These are phyloP conservation scores for Cephalotrichum gorgonifer DNA, from an alignment of 2,329 filamentous ascomycete species.

Conservation along the genomic window DNA sequence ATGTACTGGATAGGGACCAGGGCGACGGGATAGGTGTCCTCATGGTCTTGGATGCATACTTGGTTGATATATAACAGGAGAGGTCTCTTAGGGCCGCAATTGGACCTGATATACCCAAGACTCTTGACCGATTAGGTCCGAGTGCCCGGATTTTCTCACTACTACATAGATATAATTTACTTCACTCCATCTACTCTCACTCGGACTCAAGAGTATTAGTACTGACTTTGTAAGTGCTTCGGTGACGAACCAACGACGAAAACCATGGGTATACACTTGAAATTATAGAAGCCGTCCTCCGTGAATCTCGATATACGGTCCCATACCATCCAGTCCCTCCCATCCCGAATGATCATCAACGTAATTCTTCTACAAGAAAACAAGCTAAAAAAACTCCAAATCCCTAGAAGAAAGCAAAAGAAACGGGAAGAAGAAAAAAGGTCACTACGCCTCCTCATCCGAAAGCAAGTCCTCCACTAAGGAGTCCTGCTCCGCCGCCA, in stretches of 20 bases:
- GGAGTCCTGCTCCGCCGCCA: conserved; percentile 21
- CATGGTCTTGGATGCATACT: no score
- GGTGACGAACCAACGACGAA: conserved; percentile 5
- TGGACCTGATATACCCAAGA: no score
- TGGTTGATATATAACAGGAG: background rate
- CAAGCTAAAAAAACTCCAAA: background rate
- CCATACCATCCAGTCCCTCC: conserved; percentile 7
- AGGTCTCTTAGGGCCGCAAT: no score
- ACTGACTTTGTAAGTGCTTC: background rate
- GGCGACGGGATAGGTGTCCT: conserved; percentile 2
- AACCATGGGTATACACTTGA: background rate
- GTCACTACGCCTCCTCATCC: conserved; percentile 27
- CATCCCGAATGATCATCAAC: conserved; percentile 7
- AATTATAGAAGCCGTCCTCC: background rate
- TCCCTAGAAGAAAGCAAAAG: conserved; percentile 1
- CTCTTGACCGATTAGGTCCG: no score
- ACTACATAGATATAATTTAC: no score
- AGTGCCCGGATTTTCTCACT: no score
- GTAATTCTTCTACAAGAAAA: background rate
- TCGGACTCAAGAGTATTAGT: no score
- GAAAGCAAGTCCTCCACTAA: conserved; percentile 28
- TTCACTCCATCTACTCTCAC: no score
- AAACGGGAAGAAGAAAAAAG: conserved; percentile 14
- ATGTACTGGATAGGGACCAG: conserved; percentile 41
- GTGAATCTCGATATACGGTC: conserved; percentile 7